Evolutionary conservation across 2,329 filamentous ascomycete species (phyloP).

Genomic region (Penicillium sp.): DNA sequence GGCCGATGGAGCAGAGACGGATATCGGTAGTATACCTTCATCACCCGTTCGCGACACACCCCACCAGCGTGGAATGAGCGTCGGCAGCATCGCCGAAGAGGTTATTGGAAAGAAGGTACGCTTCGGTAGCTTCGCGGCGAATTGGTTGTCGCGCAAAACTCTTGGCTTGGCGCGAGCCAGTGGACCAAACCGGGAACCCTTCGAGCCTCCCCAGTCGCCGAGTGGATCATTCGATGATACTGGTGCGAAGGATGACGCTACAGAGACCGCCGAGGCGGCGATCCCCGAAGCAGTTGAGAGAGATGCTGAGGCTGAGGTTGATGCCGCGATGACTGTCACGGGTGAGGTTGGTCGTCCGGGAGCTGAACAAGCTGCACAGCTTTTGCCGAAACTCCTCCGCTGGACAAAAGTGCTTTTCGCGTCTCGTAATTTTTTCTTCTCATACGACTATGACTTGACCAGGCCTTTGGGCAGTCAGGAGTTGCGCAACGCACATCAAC

Average conservation of each 20-base stretch:
- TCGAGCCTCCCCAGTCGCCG: slow-evolving; percentile 20
- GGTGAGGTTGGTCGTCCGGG: slow-evolving; percentile 6
- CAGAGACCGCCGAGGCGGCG: slow-evolving; percentile 8
- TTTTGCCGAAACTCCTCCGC: slow-evolving; percentile 78
- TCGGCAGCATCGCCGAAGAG: slow-evolving; percentile 70
- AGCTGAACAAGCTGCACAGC: slow-evolving; percentile 44
- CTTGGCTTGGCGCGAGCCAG: slow-evolving; percentile 69
- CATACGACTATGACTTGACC: slow-evolving; percentile 90
- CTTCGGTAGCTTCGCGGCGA: slow-evolving; percentile 82
- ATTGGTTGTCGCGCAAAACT: slow-evolving; percentile 83
- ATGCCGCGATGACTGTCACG: background rate
- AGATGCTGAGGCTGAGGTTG: background rate
- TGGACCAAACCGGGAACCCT: slow-evolving; percentile 52
- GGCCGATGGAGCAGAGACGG: slow-evolving; percentile 22
- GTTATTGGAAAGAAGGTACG: slow-evolving; percentile 76
- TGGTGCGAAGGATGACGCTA: slow-evolving; percentile 7
- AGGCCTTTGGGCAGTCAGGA: slow-evolving; percentile 49
- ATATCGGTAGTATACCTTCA: slow-evolving; percentile 23
- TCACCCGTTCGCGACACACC: slow-evolving; percentile 23
- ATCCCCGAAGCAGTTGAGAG: slow-evolving; percentile 4
- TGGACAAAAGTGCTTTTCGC: slow-evolving; percentile 81
- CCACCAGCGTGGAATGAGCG: slow-evolving; percentile 28
- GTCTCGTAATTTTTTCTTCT: slow-evolving; percentile 85
- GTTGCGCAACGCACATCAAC: slow-evolving; percentile 43
- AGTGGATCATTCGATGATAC: slow-evolving; percentile 5